Conservation (phyloP, 768 basidiomycete genomes). For the Pleurotus salmoneostramineus region DNA sequence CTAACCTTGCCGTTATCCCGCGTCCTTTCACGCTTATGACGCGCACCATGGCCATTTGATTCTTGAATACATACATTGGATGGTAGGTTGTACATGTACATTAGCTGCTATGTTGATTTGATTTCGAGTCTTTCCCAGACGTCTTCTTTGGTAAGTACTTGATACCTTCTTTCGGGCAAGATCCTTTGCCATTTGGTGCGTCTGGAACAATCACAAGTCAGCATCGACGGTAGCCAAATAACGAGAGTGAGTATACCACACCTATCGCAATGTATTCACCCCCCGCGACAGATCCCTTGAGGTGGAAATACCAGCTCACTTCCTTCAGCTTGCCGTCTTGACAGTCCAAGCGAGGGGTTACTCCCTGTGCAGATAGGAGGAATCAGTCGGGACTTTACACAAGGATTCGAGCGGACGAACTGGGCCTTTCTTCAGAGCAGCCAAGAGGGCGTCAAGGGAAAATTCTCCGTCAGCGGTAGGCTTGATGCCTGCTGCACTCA, state of each 20-base stretch:
- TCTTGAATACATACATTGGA: too few relatives aligned
- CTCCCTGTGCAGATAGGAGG: conserved; percentile 31
- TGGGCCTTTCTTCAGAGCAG: conserved; percentile 52
- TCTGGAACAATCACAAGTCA: conserved; percentile 21
- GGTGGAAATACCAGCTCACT: conserved; percentile 53
- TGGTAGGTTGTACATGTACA: too few relatives aligned
- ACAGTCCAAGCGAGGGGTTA: conserved; percentile 47
- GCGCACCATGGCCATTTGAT: too few relatives aligned
- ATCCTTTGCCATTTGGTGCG: conserved; percentile 28
- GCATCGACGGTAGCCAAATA: not conserved
- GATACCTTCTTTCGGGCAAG: conserved; percentile 42
- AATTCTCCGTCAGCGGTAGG: conserved; percentile 59
- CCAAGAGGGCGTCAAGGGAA: conserved; percentile 46
- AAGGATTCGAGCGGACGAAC: conserved; percentile 20
- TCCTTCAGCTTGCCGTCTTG: conserved; percentile 28
- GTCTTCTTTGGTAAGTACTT: conserved; percentile 43
- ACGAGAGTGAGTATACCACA: conserved; percentile 18
- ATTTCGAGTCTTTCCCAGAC: not conserved
- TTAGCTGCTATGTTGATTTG: not conserved
- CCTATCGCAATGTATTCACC: conserved; percentile 50
- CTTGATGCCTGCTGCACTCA: conserved; percentile 66
- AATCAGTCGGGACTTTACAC: not conserved
- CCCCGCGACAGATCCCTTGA: conserved; percentile 51
- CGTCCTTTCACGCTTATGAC: too few relatives aligned
- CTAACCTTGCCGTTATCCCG: too few relatives aligned